Evolutionary conservation across 805 yeast genomes (phyloP).

Genomic region (Candida ipomoeae): DNA sequence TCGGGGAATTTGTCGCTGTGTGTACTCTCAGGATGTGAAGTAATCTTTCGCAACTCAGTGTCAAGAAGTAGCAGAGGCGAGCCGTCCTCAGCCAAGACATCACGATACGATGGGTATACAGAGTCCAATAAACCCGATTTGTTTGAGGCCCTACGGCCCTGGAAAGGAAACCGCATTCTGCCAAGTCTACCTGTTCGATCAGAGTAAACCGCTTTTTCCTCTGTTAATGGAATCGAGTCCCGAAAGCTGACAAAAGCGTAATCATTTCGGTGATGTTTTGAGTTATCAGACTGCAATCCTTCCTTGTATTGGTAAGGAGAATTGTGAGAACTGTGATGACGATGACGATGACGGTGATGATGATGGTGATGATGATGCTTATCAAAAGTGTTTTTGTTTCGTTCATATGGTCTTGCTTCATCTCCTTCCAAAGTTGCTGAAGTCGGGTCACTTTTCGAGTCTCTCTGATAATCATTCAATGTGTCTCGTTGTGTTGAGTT

Average conservation of each 20-base stretch:
- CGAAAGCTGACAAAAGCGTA: slow-evolving; percentile 34
- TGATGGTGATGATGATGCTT: slow-evolving; percentile 10
- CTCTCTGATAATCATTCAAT: neutral
- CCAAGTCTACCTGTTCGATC: slow-evolving; percentile 32
- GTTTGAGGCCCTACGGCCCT: slow-evolving; percentile 14
- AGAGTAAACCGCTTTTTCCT: slow-evolving; percentile 14
- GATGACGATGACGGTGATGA: slow-evolving; percentile 2
- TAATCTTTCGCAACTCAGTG: slow-evolving; percentile 9
- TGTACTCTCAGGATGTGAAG: neutral
- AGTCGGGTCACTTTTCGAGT: neutral
- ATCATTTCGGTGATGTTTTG: neutral
- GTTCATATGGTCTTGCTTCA: neutral
- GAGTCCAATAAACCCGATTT: neutral
- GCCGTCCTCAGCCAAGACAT: neutral
- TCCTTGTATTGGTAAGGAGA: slow-evolving; percentile 2
- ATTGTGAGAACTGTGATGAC: slow-evolving; percentile 6
- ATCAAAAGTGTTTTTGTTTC: neutral
- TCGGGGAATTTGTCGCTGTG: neutral
- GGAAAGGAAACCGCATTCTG: slow-evolving; percentile 33
- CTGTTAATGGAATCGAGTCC: slow-evolving; percentile 24
- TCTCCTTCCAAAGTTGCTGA: neutral
- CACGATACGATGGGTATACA: neutral
- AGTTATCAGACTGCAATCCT: neutral
- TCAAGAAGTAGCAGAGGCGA: slow-evolving; percentile 6
- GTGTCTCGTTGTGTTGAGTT: neutral